Evolutionary conservation across 331 rosid genomes (phyloP), one percentile per base, ranked within the genome.

Genomic region (Saraca asoca): DNA sequence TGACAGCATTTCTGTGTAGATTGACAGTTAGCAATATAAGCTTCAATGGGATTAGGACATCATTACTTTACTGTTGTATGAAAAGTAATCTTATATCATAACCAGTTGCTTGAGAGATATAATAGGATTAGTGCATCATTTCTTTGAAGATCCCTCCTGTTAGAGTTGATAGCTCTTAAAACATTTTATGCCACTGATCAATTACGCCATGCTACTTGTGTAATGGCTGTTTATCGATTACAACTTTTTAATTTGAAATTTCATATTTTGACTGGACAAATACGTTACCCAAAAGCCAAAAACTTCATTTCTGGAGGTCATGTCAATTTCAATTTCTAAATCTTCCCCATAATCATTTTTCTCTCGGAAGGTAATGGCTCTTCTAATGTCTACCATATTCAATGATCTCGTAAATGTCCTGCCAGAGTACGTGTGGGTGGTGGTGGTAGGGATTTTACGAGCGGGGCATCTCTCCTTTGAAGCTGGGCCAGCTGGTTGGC

Each of bases 401-500:
- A 24, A 24, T 24, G 31, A 1, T 24, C 3, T 24, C 1, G 31
- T 24, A 24, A 24, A 24, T 24, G 31, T 3, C 31, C 31, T 24
- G 31, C 31, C 3, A 24, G 1, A 24, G 31, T 24, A 24, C 31
- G 3, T 1, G 31, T 24, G 31, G 31, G 31, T 24, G 31, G 31
- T 24, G 31, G 31, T 24, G 3, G 31, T 24, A 3, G 31, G 31
- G 31, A 24, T 24, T 24, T 67, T 44, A 55, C 56, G 58, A 12
- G 39, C 37, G 52, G 48, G 71, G 51, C 17, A 37, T 24, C 48
- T 51, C 7, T 51, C 10, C 19, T 19, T 38, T 18, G 96, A 88
- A 79, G 90, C 85, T 79, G 90, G 92, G 92, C 90, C 85, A 85
- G 85, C 84, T 83, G 96, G 67, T 69, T 83, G 82, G 84, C 86